These are phyloP conservation scores for Amanita rubescens DNA, from an alignment of 768 basidiomycete species.

Conservation along the genomic window DNA sequence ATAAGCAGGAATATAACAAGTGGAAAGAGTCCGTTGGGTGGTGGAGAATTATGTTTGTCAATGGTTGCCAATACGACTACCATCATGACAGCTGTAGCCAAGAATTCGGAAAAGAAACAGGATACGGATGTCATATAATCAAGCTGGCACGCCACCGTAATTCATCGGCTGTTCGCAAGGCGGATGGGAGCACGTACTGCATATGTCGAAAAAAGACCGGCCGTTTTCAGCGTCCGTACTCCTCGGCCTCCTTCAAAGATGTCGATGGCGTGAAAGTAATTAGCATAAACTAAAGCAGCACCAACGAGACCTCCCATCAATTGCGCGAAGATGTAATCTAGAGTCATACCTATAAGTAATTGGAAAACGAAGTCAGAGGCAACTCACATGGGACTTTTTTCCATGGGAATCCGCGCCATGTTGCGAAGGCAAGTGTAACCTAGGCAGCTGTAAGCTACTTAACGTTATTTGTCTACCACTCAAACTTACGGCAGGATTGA, in stretches of 20 bases:
- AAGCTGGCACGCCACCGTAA: conserved; percentile 12
- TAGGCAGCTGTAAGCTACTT: conserved; percentile 13
- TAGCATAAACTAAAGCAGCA: conserved; percentile 53
- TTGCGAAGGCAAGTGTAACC: conserved; percentile 56
- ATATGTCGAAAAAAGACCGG: conserved; percentile 52
- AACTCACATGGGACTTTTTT: conserved; percentile 50
- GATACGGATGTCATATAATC: conserved; percentile 32
- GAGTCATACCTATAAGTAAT: not conserved
- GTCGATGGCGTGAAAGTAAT: conserved; percentile 63
- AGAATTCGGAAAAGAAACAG: conserved; percentile 43
- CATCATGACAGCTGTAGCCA: conserved; percentile 49
- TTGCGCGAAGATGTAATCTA: conserved; percentile 52
- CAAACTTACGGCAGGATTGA: conserved; percentile 28
- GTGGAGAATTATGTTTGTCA: conserved; percentile 45
- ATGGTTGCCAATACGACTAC: conserved; percentile 44
- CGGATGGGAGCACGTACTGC: conserved; percentile 33
- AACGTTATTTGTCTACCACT: conserved; percentile 12
- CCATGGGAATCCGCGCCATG: conserved; percentile 65
- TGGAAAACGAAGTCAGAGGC: not conserved
- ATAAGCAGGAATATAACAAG: conserved; percentile 48
- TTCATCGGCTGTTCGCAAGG: not conserved
- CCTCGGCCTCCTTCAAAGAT: conserved; percentile 49
- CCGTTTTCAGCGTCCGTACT: conserved; percentile 49
- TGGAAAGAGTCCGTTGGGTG: conserved; percentile 45
- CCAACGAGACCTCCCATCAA: conserved; percentile 55